Conservation (phyloP, 345 rosid genomes). For the Jatropha curcas region DNA sequence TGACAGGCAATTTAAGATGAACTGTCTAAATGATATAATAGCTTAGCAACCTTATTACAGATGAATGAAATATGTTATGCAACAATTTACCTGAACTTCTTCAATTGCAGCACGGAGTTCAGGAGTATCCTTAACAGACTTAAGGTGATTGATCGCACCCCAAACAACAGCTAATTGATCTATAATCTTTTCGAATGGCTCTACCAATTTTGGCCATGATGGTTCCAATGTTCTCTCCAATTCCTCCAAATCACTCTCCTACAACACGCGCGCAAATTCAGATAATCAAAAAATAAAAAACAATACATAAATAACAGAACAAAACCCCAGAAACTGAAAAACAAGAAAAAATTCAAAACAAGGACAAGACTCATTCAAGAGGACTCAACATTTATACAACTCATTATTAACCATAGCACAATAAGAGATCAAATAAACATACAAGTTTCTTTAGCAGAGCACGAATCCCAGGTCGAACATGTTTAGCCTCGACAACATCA, state of each 20-base stretch:
- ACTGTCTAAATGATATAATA: background rate
- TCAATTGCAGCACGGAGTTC: constrained; percentile 93
- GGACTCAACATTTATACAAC: background rate
- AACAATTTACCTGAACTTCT: constrained; percentile 73
- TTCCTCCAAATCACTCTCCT: constrained; percentile 79
- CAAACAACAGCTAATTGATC: constrained; percentile 69
- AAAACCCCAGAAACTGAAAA: too few relatives aligned
- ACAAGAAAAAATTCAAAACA: background rate
- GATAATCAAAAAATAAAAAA: too few relatives aligned
- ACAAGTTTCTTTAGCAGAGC: constrained; percentile 67
- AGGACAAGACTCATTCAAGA: background rate
- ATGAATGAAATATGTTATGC: background rate
- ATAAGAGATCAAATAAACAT: constrained; percentile 17
- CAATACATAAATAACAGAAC: background rate
- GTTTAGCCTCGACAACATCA: constrained; percentile 58
- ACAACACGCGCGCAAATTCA: background rate
- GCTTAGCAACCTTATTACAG: background rate
- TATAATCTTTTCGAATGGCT: constrained; percentile 83
- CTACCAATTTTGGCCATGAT: constrained; percentile 84
- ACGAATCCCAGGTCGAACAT: constrained; percentile 78
- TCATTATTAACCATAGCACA: constrained; percentile 3
- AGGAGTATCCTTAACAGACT: constrained; percentile 75
- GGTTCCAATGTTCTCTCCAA: constrained; percentile 73
- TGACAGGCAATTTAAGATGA: background rate
- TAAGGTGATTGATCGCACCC: constrained; percentile 82